phyloP scores from a whole-genome alignment of 176 grass and related monocot genomes.

The Oryza glaberrima region DNA sequence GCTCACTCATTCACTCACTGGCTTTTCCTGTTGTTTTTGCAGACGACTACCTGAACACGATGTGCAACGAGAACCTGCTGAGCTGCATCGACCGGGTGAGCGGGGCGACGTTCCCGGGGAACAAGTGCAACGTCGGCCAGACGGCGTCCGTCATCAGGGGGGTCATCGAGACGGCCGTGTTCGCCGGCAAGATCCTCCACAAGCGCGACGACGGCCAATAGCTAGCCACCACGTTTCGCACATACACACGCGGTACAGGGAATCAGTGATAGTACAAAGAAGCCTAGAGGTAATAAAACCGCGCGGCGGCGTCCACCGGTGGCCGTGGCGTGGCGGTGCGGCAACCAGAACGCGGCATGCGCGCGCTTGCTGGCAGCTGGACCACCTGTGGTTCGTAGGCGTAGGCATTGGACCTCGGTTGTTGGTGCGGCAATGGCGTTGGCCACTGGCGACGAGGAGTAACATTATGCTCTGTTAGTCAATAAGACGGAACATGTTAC shows the following conservation, averaged over 20 bases:
- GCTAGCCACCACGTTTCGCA: not conserved
- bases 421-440: not conserved
- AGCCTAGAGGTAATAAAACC: constrained; percentile 19
- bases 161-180: constrained; percentile 80
- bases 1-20: not conserved
- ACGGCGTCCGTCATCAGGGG: constrained; percentile 55
- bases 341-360: not conserved
- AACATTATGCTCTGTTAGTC: not conserved
- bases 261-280: not conserved
- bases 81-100: constrained; percentile 64
- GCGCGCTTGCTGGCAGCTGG: not conserved
- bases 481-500: not conserved
- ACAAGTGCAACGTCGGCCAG: constrained; percentile 61
- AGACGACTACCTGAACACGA: constrained; percentile 94
- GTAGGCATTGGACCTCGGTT: not conserved
- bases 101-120: constrained; percentile 76
- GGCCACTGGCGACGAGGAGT: not conserved
- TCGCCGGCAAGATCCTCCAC: constrained; percentile 81
- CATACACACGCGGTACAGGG: not conserved
- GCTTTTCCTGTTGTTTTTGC: not conserved
- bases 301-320: constrained; percentile 1
- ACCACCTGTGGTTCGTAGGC: not conserved
- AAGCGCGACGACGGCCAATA: constrained; percentile 60
- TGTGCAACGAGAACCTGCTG: constrained; percentile 81
- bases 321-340: constrained; percentile 15